Conservation (phyloP, 73 alveolate species). For the Stentor coeruleus region DNA sequence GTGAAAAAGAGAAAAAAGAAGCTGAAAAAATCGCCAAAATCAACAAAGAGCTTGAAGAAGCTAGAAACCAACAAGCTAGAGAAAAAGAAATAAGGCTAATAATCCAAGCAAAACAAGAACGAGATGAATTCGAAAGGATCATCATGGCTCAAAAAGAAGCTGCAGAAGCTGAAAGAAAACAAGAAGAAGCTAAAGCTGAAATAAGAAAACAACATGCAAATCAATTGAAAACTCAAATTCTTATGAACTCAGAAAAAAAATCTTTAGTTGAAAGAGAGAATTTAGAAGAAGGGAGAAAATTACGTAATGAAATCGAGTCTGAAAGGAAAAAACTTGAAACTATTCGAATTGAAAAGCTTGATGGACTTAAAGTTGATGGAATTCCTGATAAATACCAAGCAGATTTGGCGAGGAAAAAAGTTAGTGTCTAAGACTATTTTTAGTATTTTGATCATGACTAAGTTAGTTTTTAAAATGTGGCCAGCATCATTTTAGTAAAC, state of each 20-base stretch:
- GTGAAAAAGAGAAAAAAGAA: conserved; percentile 80
- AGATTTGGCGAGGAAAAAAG: conserved; percentile 78
- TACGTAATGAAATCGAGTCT: conserved; percentile 66
- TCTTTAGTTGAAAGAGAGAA: conserved; percentile 56
- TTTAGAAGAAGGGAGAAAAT: conserved; percentile 87
- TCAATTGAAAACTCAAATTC: conserved; percentile 70
- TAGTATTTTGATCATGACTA: too few relatives aligned
- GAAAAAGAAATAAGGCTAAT: conserved; percentile 47
- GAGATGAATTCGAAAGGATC: conserved; percentile 78
- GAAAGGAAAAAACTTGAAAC: conserved; percentile 77
- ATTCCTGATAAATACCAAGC: conserved; percentile 79
- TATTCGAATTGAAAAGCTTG: conserved; percentile 69
- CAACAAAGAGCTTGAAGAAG: conserved; percentile 63
- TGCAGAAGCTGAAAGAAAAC: conserved; percentile 52
- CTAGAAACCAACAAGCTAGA: conserved; percentile 43
- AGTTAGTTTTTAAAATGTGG: too few relatives aligned
- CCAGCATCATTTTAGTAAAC: conserved; percentile 36
- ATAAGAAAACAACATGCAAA: conserved; percentile 45
- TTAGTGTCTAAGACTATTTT: too few relatives aligned
- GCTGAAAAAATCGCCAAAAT: conserved; percentile 58
- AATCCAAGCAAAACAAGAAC: conserved; percentile 62
- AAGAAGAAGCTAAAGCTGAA: conserved; percentile 52
- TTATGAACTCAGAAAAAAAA: conserved; percentile 62
- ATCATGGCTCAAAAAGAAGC: conserved; percentile 69
- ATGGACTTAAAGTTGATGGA: conserved; percentile 47